Evolutionary conservation across 1,284 basidiomycete genomes (phyloP).

Genomic region (Ceratobasidium sp.): DNA sequence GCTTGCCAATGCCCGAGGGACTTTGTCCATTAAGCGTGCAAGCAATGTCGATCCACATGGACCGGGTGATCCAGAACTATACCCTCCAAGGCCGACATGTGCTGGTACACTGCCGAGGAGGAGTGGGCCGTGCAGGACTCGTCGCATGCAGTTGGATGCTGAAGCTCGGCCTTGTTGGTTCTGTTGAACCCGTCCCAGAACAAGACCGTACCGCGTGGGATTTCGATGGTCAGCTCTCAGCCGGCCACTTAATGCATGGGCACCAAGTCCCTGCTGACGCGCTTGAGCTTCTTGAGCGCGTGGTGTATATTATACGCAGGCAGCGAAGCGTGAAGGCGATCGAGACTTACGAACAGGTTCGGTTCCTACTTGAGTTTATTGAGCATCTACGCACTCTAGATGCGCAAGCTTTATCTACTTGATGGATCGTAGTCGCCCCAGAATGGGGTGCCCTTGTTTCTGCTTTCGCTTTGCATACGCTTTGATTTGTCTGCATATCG

Average conservation of each 20-base stretch:
- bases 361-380: constrained; percentile 83
- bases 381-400: constrained; percentile 64
- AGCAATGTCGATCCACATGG: constrained; percentile 76
- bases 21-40: constrained; percentile 77
- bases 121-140: constrained; percentile 93
- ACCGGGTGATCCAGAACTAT: constrained; percentile 74
- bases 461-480: not conserved
- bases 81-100: constrained; percentile 79
- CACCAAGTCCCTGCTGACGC: constrained; percentile 58
- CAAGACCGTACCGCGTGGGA: constrained; percentile 41
- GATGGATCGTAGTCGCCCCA: not conserved
- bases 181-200: constrained; percentile 50
- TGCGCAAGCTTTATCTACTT: constrained; percentile 1
- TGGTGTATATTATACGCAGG: constrained; percentile 76
- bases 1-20: constrained; percentile 92
- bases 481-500: not conserved
- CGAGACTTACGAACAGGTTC: constrained; percentile 91
- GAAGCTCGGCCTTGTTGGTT: constrained; percentile 86
- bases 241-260: constrained; percentile 28
- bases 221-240: constrained; percentile 20
- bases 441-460: not conserved
- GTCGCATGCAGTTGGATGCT: constrained; percentile 94
- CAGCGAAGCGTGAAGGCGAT: constrained; percentile 86
- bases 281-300: constrained; percentile 75
- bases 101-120: constrained; percentile 93